phyloP scores from a whole-genome alignment of 2,329 filamentous ascomycete genomes.

The Chrysosporium keratinophilum region DNA sequence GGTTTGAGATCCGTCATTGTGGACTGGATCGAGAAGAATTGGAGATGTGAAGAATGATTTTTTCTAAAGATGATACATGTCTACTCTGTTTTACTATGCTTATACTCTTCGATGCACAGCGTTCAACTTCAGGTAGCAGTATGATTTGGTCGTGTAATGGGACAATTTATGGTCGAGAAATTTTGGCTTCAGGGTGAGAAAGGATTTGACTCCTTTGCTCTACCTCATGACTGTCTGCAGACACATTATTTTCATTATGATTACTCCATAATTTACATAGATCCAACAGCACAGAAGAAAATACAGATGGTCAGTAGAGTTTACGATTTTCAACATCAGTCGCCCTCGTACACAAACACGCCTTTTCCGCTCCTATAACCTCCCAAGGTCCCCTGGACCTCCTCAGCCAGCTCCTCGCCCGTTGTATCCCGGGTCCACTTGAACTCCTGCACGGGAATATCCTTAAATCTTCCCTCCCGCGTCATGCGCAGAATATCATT shows the following conservation, averaged over 20 bases:
- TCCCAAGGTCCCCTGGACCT: constrained; percentile 70
- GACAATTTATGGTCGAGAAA: too few relatives aligned
- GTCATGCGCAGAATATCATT: constrained; percentile 70
- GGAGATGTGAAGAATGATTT: constrained; percentile 31
- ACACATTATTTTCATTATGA: too few relatives aligned
- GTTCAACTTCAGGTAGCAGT: too few relatives aligned
- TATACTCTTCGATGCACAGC: not conserved
- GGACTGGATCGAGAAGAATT: constrained; percentile 50
- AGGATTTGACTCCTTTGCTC: too few relatives aligned
- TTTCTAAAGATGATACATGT: not conserved
- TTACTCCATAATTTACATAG: too few relatives aligned
- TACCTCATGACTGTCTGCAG: too few relatives aligned
- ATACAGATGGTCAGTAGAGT: not conserved
- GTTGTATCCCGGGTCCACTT: constrained; percentile 75
- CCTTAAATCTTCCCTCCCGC: constrained; percentile 64
- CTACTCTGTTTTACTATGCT: not conserved
- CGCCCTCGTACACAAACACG: constrained; percentile 65
- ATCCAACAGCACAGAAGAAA: too few relatives aligned
- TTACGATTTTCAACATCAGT: constrained; percentile 12
- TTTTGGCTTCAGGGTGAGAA: too few relatives aligned
- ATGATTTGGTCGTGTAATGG: too few relatives aligned
- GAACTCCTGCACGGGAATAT: constrained; percentile 72
- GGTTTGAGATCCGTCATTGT: constrained; percentile 49
- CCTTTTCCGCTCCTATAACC: constrained; percentile 84
- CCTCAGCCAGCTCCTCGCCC: constrained; percentile 55